Percentiles rank a stretch among this genome's conserved stretches.
Evolutionary conservation across 805 yeast species (phyloP).

Genomic region (Alloascoidea hylecoeti): DNA sequence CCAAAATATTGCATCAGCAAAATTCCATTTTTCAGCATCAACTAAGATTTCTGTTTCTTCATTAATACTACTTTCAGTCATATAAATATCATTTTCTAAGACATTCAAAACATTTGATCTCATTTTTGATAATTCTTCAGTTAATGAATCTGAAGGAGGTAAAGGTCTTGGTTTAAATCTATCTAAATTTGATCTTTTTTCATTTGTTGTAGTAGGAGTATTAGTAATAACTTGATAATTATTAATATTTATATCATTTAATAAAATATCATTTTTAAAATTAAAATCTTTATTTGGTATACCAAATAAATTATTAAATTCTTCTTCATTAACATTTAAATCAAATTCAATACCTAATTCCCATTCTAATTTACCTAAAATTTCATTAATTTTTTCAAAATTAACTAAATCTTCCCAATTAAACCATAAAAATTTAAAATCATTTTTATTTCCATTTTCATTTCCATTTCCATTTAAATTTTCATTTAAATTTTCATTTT

Average conservation of each 20-base stretch:
- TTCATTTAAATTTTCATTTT: not conserved
- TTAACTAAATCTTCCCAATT: not conserved
- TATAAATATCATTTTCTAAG: not conserved
- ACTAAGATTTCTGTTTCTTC: constrained; percentile 1
- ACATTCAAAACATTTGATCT: not conserved
- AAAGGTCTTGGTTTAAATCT: not conserved
- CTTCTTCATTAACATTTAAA: not conserved
- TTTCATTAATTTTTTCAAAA: not conserved
- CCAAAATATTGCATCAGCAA: not conserved
- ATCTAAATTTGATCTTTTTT: not conserved
- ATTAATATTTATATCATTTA: not conserved
- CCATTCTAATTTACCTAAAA: not conserved
- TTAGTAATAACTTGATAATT: not conserved
- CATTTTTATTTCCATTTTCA: no score
- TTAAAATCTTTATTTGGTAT: not conserved
- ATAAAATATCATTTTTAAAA: not conserved
- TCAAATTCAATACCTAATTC: not conserved
- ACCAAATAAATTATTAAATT: no score
- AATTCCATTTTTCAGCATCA: not conserved
- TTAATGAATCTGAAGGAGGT: not conserved
- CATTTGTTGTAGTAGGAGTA: not conserved
- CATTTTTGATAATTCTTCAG: not conserved
- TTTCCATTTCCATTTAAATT: no score
- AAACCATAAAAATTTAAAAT: no score
- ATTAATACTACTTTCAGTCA: not conserved